Percentiles rank a stretch among this genome's conserved stretches.
Conservation (phyloP, 2,329 filamentous ascomycete species). For the Fusarium sp. region DNA sequence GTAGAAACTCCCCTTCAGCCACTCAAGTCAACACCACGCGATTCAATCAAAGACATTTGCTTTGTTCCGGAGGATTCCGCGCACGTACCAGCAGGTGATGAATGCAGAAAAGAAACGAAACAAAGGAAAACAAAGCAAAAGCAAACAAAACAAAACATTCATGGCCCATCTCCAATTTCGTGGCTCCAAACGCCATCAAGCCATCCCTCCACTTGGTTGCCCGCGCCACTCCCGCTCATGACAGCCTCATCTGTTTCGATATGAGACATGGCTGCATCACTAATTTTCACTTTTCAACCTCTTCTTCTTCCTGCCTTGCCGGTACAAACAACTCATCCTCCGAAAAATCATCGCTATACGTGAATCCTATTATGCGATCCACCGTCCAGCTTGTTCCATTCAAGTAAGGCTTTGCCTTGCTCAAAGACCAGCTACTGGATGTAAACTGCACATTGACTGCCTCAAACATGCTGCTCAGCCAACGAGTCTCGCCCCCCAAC, state of each 20-base stretch:
- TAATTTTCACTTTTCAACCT: background rate
- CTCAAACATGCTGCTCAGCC: background rate
- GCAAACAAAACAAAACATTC: background rate
- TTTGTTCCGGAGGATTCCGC: background rate
- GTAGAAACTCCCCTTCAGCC: background rate
- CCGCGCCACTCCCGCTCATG: slow-evolving; percentile 29
- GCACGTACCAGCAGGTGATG: background rate
- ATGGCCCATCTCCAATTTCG: background rate
- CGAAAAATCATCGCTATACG: background rate
- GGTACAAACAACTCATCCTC: background rate
- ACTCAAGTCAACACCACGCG: background rate
- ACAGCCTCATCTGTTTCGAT: slow-evolving; percentile 5
- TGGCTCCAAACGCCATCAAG: slow-evolving; percentile 19
- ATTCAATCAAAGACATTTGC: background rate
- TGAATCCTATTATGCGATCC: background rate
- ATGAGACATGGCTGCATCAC: slow-evolving; percentile 12
- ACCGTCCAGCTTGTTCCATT: background rate
- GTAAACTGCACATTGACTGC: background rate
- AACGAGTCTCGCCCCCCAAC: background rate
- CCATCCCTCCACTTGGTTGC: slow-evolving; percentile 4
- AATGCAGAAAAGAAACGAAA: background rate
- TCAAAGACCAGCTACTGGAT: background rate
- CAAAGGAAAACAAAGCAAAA: background rate
- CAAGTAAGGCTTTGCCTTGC: background rate
- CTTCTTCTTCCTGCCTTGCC: background rate